phyloP scores from a whole-genome alignment of 805 yeast species.

The Wickerhamomyces ciferrii region DNA sequence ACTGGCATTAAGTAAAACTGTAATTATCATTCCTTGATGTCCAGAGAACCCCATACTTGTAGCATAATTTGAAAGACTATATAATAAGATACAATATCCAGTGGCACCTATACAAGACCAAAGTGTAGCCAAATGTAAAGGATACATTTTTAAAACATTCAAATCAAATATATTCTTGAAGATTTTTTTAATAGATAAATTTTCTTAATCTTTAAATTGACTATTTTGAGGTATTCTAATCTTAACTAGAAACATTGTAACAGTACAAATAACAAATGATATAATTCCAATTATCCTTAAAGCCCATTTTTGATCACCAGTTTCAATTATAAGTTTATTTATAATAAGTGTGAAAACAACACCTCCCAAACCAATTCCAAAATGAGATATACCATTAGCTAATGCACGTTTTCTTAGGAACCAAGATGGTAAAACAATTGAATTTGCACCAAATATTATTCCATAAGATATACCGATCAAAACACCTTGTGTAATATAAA shows the following conservation, averaged over 20 bases:
- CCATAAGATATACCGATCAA: conserved; percentile 46
- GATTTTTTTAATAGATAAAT: conserved; percentile 7
- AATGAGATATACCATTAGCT: conserved; percentile 43
- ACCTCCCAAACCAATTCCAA: conserved; percentile 54
- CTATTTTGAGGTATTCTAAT: conserved; percentile 34
- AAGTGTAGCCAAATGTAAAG: conserved; percentile 26
- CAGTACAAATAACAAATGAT: conserved; percentile 29
- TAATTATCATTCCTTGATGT: conserved; percentile 37
- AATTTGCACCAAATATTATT: conserved; percentile 45
- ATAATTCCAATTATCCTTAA: conserved; percentile 38
- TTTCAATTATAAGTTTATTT: conserved; percentile 33
- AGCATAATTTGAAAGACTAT: conserved; percentile 42
- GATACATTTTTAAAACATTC: conserved; percentile 25
- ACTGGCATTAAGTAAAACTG: conserved; percentile 39
- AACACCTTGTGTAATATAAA: conserved; percentile 48
- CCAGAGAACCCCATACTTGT: conserved; percentile 39
- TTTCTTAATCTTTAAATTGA: conserved; percentile 8
- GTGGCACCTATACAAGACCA: conserved; percentile 33
- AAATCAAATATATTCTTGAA: conserved; percentile 31
- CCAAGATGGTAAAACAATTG: conserved; percentile 49
- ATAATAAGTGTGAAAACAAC: conserved; percentile 35
- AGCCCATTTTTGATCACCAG: conserved; percentile 42
- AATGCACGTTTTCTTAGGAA: conserved; percentile 42
- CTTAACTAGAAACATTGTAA: conserved; percentile 37
- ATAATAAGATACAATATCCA: conserved; percentile 39